phyloP scores from a whole-genome alignment of 805 yeast genomes.

The Tetrapisispora namnaoensis region DNA sequence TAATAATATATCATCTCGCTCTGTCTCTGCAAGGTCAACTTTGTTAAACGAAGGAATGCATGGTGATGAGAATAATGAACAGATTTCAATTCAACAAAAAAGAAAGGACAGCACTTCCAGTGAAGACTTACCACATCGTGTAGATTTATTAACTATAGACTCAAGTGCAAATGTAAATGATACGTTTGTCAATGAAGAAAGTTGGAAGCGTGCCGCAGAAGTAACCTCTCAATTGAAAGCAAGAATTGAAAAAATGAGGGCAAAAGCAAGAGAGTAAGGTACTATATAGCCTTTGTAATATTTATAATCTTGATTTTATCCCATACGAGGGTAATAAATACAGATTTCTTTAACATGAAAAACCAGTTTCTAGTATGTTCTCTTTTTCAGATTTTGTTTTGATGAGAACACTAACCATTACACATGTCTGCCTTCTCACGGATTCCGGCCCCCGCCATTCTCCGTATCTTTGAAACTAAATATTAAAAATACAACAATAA shows the following conservation, averaged over 20 bases:
- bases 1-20: background rate
- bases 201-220: conserved; percentile 86
- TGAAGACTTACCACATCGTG: conserved; percentile 25
- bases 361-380: no score
- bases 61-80: background rate
- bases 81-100: conserved; percentile 3
- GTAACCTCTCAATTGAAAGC: conserved; percentile 80
- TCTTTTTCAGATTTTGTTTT: no score
- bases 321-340: background rate
- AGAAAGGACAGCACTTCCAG: conserved; percentile 20
- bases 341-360: no score
- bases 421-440: no score
- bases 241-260: conserved; percentile 82
- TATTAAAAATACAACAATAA: no score
- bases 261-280: conserved; percentile 22
- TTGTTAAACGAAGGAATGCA: background rate
- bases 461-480: no score
- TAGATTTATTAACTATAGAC: conserved; percentile 20
- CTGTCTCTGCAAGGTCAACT: background rate
- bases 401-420: no score
- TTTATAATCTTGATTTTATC: background rate
- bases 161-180: conserved; percentile 9
- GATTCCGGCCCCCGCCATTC: no score
- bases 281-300: background rate
- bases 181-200: conserved; percentile 43